phyloP scores from a whole-genome alignment of 257 asterid species.

The Hygrophila difformis region DNA sequence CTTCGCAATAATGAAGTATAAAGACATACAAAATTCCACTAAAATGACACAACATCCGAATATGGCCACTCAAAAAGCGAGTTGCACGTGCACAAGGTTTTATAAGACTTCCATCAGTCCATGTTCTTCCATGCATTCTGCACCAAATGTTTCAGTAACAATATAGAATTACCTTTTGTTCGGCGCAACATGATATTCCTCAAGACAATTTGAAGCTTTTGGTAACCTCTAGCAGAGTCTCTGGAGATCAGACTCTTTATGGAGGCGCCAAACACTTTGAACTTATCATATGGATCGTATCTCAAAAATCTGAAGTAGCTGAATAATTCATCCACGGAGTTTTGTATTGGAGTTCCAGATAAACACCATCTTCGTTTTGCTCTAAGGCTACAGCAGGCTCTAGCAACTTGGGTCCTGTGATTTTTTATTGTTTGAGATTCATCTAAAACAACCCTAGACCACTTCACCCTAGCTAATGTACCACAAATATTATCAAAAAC shows the following conservation, averaged over 20 bases:
- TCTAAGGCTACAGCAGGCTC: constrained; percentile 98
- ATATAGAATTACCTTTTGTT: constrained; percentile 63
- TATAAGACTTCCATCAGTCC: no score
- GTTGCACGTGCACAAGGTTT: no score
- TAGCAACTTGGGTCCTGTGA: constrained; percentile 93
- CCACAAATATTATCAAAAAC: constrained; percentile 67
- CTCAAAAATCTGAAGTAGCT: constrained; percentile 96
- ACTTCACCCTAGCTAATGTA: constrained; percentile 75
- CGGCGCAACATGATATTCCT: constrained; percentile 92
- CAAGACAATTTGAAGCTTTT: constrained; percentile 77
- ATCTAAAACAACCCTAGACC: constrained; percentile 94
- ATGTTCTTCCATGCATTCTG: constrained; percentile 7
- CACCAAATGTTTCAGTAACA: not conserved
- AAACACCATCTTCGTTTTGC: constrained; percentile 98
- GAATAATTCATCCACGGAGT: constrained; percentile 84
- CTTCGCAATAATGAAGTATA: no score
- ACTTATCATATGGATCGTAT: constrained; percentile 85
- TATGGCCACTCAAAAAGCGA: no score
- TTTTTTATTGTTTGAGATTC: constrained; percentile 97
- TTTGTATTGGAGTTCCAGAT: constrained; percentile 98
- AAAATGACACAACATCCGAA: no score
- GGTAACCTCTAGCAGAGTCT: constrained; percentile 66
- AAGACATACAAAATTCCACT: no score
- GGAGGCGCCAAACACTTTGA: constrained; percentile 49
- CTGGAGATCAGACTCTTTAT: constrained; percentile 65